These are phyloP conservation scores for Sclerotinia minor DNA, from an alignment of 2,329 filamentous ascomycete species.

Conservation along the genomic window DNA sequence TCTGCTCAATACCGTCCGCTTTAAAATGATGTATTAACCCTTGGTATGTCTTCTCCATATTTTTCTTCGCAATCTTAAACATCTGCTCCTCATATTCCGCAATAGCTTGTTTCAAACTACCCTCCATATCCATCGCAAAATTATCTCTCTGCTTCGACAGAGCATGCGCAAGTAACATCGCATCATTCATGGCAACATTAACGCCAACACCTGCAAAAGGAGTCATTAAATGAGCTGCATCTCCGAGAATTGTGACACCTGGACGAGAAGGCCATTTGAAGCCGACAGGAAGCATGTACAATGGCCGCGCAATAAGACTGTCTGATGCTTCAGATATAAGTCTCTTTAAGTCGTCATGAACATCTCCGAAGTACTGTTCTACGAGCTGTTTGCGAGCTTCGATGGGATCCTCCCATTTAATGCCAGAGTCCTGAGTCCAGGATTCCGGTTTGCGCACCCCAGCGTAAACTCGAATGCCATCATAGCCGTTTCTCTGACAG, in stretches of 20 bases:
- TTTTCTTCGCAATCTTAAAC: conserved; percentile 32
- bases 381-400: conserved; percentile 28
- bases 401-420: conserved; percentile 30
- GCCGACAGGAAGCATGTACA: conserved; percentile 42
- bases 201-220: conserved; percentile 52
- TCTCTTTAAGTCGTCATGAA: conserved; percentile 31
- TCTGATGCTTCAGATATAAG: conserved; percentile 29
- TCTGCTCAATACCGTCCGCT: conserved; percentile 27
- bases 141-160: conserved; percentile 35
- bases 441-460: conserved; percentile 33
- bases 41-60: conserved; percentile 31
- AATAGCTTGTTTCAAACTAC: conserved; percentile 27
- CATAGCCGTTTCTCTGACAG: conserved; percentile 47
- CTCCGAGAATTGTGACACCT: conserved; percentile 51
- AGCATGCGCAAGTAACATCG: conserved; percentile 45
- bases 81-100: conserved; percentile 33
- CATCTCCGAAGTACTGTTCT: conserved; percentile 30
- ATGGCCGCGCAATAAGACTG: conserved; percentile 29
- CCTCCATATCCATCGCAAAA: conserved; percentile 12
- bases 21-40: conserved; percentile 32
- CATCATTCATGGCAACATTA: conserved; percentile 50
- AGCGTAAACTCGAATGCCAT: conserved; percentile 42
- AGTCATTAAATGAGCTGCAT: conserved; percentile 52
- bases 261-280: conserved; percentile 36
- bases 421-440: conserved; percentile 34